phyloP scores from a whole-genome alignment of 2,329 filamentous ascomycete species.

The Periconia digitata region DNA sequence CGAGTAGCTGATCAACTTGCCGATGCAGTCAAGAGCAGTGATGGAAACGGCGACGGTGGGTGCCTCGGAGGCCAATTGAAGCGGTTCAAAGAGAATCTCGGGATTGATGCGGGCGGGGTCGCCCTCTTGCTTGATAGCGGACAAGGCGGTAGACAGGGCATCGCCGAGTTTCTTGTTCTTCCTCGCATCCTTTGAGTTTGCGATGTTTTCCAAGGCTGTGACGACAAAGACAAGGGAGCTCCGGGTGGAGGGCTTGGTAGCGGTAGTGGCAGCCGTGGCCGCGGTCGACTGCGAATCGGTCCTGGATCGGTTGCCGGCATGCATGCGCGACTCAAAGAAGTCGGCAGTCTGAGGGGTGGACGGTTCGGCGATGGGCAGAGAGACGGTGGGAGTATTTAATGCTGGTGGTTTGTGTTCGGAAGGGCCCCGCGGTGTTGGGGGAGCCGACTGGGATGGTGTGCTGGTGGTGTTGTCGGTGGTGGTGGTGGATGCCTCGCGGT shows the following conservation, averaged over 20 bases:
- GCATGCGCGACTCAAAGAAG: slow-evolving; percentile 38
- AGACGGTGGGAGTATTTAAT: slow-evolving; percentile 26
- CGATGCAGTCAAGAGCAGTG: slow-evolving; percentile 93
- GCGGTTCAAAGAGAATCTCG: slow-evolving; percentile 85
- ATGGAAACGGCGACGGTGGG: slow-evolving; percentile 84
- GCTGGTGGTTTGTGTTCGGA: slow-evolving; percentile 16
- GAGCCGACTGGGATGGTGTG: slow-evolving; percentile 11
- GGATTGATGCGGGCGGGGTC: slow-evolving; percentile 83
- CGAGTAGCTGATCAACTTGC: slow-evolving; percentile 97
- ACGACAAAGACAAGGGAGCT: slow-evolving; percentile 96
- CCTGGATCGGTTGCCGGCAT: slow-evolving; percentile 45
- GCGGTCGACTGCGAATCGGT: slow-evolving; percentile 63
- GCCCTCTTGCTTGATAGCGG: slow-evolving; percentile 77
- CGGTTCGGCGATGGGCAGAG: slow-evolving; percentile 22
- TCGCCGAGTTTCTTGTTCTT: slow-evolving; percentile 84
- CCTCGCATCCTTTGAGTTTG: slow-evolving; percentile 85
- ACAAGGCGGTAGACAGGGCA: slow-evolving; percentile 76
- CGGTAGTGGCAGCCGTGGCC: slow-evolving; percentile 51
- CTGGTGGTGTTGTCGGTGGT: not conserved
- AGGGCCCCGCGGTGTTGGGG: slow-evolving; percentile 15
- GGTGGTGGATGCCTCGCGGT: not conserved
- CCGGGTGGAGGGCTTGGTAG: slow-evolving; percentile 65
- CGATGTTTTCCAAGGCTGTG: slow-evolving; percentile 89
- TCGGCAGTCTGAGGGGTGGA: slow-evolving; percentile 37
- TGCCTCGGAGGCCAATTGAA: slow-evolving; percentile 86